Evolutionary conservation across 1,139 yeast genomes (phyloP), one percentile per base, ranked within the genome.

Genomic region (Yarrowia galli): DNA sequence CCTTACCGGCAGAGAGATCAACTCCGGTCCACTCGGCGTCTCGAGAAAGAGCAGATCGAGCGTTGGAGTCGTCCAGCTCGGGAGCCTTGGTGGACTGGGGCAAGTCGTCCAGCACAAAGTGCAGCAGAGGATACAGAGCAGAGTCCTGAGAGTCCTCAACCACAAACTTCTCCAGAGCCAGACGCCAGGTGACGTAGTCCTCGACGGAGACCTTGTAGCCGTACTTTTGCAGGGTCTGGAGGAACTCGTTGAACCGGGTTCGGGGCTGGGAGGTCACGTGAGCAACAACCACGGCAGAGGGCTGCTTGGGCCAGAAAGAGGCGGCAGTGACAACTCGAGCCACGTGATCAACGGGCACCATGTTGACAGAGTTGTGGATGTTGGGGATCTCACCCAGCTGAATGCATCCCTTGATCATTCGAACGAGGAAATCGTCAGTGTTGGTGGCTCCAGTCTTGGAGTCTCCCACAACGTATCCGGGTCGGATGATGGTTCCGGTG

Each of bases 261-360:
- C 98, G 87, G 70, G 99, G 99, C 74, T 95, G 98, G 16, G 96
- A 96, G 3, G 98, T 95, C n/a, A 95, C 98, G 67, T 95, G 99
- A 1, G 93, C 95, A 66, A 95, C 99, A 58, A 91, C 79, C 22
- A 76, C 75, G 1, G 74, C 76, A 10, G 75, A 71, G 20, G 77
- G 76, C 7, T 74, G 69, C 45, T 96, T 92, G 42, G 97, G 96
- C 72, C 87, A 86, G 72, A 95, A 83, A 0, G 97, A 89, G 40
- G 96, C 81, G 0, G 98, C 92, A 67, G 89, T 91, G 42, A 89
- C 92, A 28, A 92, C 91, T 68, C 97, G 85, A 0, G 99, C 98
- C 72, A 95, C 99, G 74, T 95, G 99, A 74, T 95, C 98, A 45
- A 95, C 99, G 3, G 99, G 99, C 25, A 92, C 98, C 92, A 93